Evolutionary conservation across 495 filamentous ascomycete genomes (phyloP).

Genomic region (Lentithecium fluviatile): DNA sequence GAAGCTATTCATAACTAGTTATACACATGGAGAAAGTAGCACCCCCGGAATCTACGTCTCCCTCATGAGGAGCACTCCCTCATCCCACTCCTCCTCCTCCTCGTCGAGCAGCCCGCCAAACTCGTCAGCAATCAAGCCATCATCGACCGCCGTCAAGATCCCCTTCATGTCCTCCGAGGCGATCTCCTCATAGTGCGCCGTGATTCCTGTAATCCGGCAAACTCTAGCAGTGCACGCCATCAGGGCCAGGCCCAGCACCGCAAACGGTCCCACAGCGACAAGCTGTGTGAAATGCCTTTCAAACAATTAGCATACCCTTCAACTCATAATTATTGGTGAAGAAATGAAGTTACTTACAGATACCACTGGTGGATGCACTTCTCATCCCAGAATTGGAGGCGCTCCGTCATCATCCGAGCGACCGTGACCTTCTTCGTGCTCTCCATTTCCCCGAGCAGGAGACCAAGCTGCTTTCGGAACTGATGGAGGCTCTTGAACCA

Average conservation of each 20-base stretch:
- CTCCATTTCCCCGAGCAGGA: slow-evolving; percentile 21
- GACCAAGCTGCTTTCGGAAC: slow-evolving; percentile 30
- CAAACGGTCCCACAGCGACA: slow-evolving; percentile 30
- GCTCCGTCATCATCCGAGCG: slow-evolving; percentile 6
- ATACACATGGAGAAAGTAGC: no score
- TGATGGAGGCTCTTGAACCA: slow-evolving; percentile 29
- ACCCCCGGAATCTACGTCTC: slow-evolving; percentile 1
- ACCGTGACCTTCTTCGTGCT: slow-evolving; percentile 5
- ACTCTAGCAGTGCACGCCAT: slow-evolving; percentile 29
- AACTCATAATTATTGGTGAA: not conserved
- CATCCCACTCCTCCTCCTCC: slow-evolving; percentile 27
- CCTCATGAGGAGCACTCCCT: slow-evolving; percentile 17
- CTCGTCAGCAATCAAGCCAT: not conserved
- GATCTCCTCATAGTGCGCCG: slow-evolving; percentile 32
- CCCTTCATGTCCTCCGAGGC: slow-evolving; percentile 25
- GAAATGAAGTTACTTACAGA: slow-evolving; percentile 23
- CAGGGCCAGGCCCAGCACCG: slow-evolving; percentile 29
- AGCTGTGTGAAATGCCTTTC: slow-evolving; percentile 31
- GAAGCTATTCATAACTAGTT: no score
- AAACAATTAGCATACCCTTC: not conserved
- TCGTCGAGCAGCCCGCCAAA: slow-evolving; percentile 23
- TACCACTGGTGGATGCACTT: slow-evolving; percentile 31
- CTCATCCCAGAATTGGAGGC: slow-evolving; percentile 26
- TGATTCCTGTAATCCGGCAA: slow-evolving; percentile 28
- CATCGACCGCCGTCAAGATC: slow-evolving; percentile 17